A percentile compares a stretch with the other conserved stretches of the same genome.
These are phyloP conservation scores for Kondoa subrosea DNA, from an alignment of 768 basidiomycete species.

Conservation along the genomic window DNA sequence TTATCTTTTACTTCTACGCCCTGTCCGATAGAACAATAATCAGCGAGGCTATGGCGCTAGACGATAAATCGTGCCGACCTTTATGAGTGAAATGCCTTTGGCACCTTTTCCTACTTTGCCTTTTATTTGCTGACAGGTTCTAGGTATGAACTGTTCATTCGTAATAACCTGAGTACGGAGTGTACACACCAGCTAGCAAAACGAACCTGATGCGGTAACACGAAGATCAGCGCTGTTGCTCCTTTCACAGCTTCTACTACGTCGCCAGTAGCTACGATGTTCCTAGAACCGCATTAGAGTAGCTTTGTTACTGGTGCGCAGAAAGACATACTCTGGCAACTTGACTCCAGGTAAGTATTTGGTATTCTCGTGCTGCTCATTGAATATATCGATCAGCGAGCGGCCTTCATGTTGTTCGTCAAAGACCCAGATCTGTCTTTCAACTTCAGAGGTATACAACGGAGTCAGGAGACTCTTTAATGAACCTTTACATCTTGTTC, in stretches of 20 bases:
- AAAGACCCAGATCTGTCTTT: constrained; percentile 38
- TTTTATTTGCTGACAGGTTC: constrained; percentile 33
- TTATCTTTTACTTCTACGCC: constrained; percentile 36
- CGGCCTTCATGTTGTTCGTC: constrained; percentile 35
- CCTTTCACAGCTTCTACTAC: constrained; percentile 34
- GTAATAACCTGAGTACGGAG: too few species aligned
- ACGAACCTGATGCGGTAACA: constrained; percentile 37
- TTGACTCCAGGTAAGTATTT: constrained; percentile 34
- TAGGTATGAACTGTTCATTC: constrained; percentile 35
- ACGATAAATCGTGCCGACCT: constrained; percentile 29
- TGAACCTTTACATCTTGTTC: constrained; percentile 34
- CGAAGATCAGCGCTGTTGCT: constrained; percentile 37
- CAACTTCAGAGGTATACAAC: too few species aligned
- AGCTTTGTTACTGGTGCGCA: constrained; percentile 33
- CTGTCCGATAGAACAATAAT: constrained; percentile 22
- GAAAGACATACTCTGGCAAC: constrained; percentile 31
- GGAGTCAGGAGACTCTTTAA: too few species aligned
- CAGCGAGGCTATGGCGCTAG: neutral
- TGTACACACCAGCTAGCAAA: too few species aligned
- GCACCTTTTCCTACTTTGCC: constrained; percentile 32
- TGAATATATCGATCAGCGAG: constrained; percentile 37
- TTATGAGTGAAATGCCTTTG: constrained; percentile 36
- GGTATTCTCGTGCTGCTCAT: constrained; percentile 36
- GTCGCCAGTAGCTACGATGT: constrained; percentile 36
- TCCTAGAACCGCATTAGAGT: constrained; percentile 31